These are phyloP conservation scores for Penicillium glabrum DNA, from an alignment of 2,329 filamentous ascomycete species.

Conservation along the genomic window DNA sequence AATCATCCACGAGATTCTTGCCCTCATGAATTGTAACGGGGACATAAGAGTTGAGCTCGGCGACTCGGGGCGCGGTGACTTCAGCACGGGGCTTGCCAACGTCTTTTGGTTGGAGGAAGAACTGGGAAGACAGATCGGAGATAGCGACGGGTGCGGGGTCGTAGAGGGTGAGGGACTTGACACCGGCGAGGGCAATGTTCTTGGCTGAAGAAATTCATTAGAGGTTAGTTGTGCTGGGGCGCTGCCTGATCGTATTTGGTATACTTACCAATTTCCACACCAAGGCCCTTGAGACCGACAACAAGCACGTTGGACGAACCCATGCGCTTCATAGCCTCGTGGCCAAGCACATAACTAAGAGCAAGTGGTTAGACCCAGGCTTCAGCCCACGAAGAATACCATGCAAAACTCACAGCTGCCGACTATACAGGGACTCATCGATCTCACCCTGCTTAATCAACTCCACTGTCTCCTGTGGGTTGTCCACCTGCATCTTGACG, in stretches of 20 bases:
- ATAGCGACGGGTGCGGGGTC: slow-evolving; percentile 83
- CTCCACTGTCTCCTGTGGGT: slow-evolving; percentile 57
- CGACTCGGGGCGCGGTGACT: slow-evolving; percentile 83
- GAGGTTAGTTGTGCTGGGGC: slow-evolving; percentile 1
- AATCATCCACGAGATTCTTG: slow-evolving; percentile 68
- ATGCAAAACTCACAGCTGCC: slow-evolving; percentile 53
- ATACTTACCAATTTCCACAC: slow-evolving; percentile 75
- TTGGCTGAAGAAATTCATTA: slow-evolving; percentile 61
- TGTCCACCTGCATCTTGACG: slow-evolving; percentile 63
- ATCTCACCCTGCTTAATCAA: slow-evolving; percentile 65
- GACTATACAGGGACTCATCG: slow-evolving; percentile 67
- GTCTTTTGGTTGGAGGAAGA: slow-evolving; percentile 87
- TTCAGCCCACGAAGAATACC: not conserved
- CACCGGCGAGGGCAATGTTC: slow-evolving; percentile 95
- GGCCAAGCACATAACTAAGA: slow-evolving; percentile 66
- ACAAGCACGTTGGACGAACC: slow-evolving; percentile 91
- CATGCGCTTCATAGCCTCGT: slow-evolving; percentile 97
- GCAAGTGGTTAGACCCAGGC: slow-evolving; percentile 9
- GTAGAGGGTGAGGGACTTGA: slow-evolving; percentile 93
- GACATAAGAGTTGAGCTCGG: slow-evolving; percentile 95
- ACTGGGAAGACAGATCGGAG: slow-evolving; percentile 91
- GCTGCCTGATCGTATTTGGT: not conserved
- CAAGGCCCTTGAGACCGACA: slow-evolving; percentile 86
- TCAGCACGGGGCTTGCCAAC: slow-evolving; percentile 88
- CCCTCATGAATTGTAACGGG: slow-evolving; percentile 74